These are phyloP conservation scores for Gigaspora rosea DNA, from an alignment of 192 early-diverging fungal species.

Conservation along the genomic window DNA sequence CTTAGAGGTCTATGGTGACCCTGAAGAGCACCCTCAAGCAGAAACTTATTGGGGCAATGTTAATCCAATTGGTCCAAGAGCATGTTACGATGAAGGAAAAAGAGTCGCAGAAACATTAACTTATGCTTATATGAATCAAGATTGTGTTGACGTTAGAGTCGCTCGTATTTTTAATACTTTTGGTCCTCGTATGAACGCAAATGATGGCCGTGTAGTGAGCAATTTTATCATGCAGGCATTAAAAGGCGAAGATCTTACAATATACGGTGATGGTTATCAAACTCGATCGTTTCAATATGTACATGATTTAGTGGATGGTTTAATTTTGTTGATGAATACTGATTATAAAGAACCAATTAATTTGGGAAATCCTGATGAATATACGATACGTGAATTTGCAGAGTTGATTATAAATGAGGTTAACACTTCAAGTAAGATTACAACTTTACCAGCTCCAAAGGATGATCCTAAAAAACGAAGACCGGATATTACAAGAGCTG, in stretches of 20 bases:
- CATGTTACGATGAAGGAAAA: constrained; percentile 89
- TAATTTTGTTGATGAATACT: constrained; percentile 76
- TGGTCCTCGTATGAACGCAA: constrained; percentile 82
- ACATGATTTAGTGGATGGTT: constrained; percentile 80
- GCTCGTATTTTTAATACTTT: constrained; percentile 80
- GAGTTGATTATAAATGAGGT: constrained; percentile 70
- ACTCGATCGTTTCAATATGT: constrained; percentile 86
- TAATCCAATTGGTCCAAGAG: constrained; percentile 77
- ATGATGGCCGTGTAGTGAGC: constrained; percentile 82
- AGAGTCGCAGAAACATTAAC: constrained; percentile 82
- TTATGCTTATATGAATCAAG: constrained; percentile 75
- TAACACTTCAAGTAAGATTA: constrained; percentile 56
- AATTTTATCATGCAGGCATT: constrained; percentile 88
- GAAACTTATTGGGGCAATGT: constrained; percentile 85
- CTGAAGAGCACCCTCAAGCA: constrained; percentile 80
- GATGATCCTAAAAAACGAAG: constrained; percentile 79
- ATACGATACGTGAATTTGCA: constrained; percentile 77
- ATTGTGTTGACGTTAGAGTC: constrained; percentile 74
- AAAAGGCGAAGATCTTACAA: constrained; percentile 70
- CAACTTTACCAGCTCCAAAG: constrained; percentile 61
- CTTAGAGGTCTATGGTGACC: constrained; percentile 84
- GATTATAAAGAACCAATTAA: constrained; percentile 74
- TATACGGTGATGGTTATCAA: constrained; percentile 79
- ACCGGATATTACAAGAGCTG: constrained; percentile 74
- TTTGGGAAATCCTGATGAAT: constrained; percentile 84